Evolutionary conservation across 495 filamentous ascomycete genomes (phyloP), one percentile per base, ranked within the genome.

Genomic region (Penicillium canariense): DNA sequence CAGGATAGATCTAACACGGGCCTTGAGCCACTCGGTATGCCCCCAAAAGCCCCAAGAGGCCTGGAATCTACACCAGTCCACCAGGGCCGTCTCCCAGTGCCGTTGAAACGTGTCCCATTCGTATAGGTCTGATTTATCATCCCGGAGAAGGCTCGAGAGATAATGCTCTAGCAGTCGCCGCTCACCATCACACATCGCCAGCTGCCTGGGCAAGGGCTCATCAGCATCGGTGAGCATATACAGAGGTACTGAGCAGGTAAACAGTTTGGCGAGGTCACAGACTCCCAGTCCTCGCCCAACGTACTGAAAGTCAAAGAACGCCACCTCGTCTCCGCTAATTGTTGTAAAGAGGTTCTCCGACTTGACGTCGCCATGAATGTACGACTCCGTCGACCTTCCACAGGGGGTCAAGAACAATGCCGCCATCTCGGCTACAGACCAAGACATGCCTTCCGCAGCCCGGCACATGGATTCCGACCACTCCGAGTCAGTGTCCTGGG

Each of bases 11-110:
- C 67, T 60, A 1, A 74, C 71, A 32, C 71, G 65, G 3, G 69
- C 69, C 46, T 70, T 65, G 22, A 74, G 67, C 71, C 71, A 74
- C 52, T 72, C 68, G 0, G 71, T 74, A 31, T 74, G 72, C 7
- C 71, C 71, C 71, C 71, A 74, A 31, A 74, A 74, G 0, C 71
- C 71, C 71, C 71, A 74, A 3, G 71, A 74, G 1, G 71, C 71
- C 58, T 74, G 71, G 45, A 74, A 74, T 42, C 71, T 30, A 59
- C 69, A 74, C 71, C 71, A 74, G 51, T 74, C 71, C 3, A 72
- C 71, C 35, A 74, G 49, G 0, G 71, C 69, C 5, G 69, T 68
- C 52, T 74, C 71, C 71, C 71, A 74, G 52, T 74, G 69, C 23
- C 66, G 57, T 20, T 50, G 48, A 17, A 74, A 71, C 0, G 26